phyloP scores from a whole-genome alignment of 768 basidiomycete species.

The Amanita molliuscula region DNA sequence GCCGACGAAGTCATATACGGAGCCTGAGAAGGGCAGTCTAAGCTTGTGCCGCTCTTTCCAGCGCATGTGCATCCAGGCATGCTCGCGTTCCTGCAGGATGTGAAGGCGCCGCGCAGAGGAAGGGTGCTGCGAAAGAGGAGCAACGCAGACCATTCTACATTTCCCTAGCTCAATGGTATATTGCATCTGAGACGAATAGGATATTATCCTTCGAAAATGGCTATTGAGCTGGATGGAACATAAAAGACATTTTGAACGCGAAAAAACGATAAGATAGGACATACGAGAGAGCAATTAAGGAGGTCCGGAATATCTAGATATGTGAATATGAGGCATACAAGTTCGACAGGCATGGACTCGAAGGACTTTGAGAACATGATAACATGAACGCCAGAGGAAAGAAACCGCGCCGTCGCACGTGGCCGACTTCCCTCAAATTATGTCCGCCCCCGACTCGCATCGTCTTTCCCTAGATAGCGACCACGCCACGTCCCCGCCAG shows the following conservation, averaged over 20 bases:
- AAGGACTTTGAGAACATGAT: constrained; percentile 5
- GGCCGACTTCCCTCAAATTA: not conserved
- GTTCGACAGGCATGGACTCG: constrained; percentile 14
- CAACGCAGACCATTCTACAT: constrained; percentile 30
- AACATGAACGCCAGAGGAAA: not conserved
- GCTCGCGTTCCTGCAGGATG: constrained; percentile 30
- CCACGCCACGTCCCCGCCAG: constrained; percentile 19
- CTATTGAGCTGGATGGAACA: constrained; percentile 22
- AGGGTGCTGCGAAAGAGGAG: constrained; percentile 18
- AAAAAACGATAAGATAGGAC: not conserved
- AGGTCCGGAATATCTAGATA: constrained; percentile 16
- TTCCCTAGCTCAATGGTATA: constrained; percentile 41
- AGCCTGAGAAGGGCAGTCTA: constrained; percentile 31
- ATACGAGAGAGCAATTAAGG: constrained; percentile 9
- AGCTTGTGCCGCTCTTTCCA: constrained; percentile 28
- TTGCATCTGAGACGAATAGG: constrained; percentile 33
- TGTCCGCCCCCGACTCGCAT: constrained; percentile 13
- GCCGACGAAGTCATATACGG: constrained; percentile 40
- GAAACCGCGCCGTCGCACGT: constrained; percentile 8
- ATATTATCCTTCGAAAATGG: constrained; percentile 28
- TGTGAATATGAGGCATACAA: constrained; percentile 15
- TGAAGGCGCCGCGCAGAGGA: constrained; percentile 31
- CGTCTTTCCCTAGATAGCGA: constrained; percentile 41
- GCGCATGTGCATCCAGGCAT: constrained; percentile 35
- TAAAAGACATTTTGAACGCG: not conserved